phyloP scores from a whole-genome alignment of 148 eudicot genomes.

The Chenopodium suecicum region DNA sequence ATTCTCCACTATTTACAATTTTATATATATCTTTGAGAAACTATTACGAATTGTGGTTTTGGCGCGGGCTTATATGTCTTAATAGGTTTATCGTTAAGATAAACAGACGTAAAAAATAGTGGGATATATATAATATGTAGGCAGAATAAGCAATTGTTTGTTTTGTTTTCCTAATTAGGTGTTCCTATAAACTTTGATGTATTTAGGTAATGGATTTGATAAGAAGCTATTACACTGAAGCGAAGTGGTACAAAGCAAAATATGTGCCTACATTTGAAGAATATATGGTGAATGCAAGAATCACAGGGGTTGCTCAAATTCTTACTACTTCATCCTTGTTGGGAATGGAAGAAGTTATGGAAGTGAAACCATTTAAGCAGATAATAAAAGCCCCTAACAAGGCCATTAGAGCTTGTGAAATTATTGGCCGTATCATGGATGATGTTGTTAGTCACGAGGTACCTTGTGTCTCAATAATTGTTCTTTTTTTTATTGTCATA shows the following conservation, averaged over 20 bases:
- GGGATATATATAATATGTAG: too few species aligned
- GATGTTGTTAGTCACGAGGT: constrained; percentile 35
- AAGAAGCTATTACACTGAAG: constrained; percentile 26
- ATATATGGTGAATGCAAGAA: constrained; percentile 30
- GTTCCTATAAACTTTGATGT: too few species aligned
- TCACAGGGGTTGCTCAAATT: constrained; percentile 22
- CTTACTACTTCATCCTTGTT: constrained; percentile 19
- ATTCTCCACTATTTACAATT: too few species aligned
- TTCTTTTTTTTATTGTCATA: not conserved
- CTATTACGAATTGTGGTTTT: too few species aligned
- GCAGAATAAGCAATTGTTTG: too few species aligned
- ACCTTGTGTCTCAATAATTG: not conserved
- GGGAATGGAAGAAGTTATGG: constrained; percentile 31
- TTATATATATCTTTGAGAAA: too few species aligned
- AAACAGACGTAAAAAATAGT: too few species aligned
- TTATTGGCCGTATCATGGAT: constrained; percentile 31
- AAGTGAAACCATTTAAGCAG: constrained; percentile 29
- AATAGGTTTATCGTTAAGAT: too few species aligned
- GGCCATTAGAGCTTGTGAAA: constrained; percentile 27
- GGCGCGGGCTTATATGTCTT: too few species aligned
- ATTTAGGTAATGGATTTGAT: constrained; percentile 29
- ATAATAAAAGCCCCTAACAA: constrained; percentile 11
- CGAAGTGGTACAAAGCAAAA: constrained; percentile 29
- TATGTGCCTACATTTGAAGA: constrained; percentile 32
- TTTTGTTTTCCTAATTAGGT: too few species aligned